These are phyloP conservation scores for Penicillium occitanis DNA, from an alignment of 2,329 filamentous ascomycete genomes.

Conservation along the genomic window DNA sequence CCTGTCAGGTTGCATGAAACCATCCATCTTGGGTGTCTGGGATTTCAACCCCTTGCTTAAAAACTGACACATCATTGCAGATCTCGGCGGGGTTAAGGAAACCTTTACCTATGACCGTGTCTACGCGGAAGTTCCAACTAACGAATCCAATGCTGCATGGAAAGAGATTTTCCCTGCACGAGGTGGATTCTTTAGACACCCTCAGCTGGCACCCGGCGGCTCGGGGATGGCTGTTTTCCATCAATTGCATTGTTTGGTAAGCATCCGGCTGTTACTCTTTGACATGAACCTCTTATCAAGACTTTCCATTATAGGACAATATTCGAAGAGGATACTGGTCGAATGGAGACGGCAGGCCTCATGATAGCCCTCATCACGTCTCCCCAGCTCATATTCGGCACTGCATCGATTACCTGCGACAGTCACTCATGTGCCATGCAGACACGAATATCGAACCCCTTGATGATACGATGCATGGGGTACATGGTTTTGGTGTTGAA, in stretches of 20 bases:
- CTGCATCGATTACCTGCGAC: slow-evolving; percentile 15
- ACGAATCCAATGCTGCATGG: slow-evolving; percentile 2
- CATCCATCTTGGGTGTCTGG: not conserved
- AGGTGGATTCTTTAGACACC: slow-evolving; percentile 14
- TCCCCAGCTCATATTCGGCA: slow-evolving; percentile 5
- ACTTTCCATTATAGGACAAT: not conserved
- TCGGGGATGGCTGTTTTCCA: slow-evolving; percentile 18
- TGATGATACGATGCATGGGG: no score
- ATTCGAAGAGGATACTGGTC: slow-evolving; percentile 3
- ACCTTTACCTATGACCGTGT: not conserved
- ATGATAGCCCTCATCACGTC: not conserved
- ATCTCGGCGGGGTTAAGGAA: not conserved
- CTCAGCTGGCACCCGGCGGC: slow-evolving; percentile 5
- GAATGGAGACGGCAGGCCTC: not conserved
- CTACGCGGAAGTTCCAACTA: not conserved
- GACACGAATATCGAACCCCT: slow-evolving; percentile 11
- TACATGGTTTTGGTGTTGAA: not conserved
- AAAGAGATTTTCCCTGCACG: not conserved
- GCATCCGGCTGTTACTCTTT: not conserved
- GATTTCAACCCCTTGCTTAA: not conserved
- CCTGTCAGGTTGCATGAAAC: not conserved
- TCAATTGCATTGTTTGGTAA: slow-evolving; percentile 5
- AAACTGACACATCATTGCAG: not conserved
- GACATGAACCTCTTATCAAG: not conserved
- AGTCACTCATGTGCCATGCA: slow-evolving; percentile 8